phyloP scores from a whole-genome alignment of 2,329 filamentous ascomycete genomes.

The Xylaria hypoxylon region DNA sequence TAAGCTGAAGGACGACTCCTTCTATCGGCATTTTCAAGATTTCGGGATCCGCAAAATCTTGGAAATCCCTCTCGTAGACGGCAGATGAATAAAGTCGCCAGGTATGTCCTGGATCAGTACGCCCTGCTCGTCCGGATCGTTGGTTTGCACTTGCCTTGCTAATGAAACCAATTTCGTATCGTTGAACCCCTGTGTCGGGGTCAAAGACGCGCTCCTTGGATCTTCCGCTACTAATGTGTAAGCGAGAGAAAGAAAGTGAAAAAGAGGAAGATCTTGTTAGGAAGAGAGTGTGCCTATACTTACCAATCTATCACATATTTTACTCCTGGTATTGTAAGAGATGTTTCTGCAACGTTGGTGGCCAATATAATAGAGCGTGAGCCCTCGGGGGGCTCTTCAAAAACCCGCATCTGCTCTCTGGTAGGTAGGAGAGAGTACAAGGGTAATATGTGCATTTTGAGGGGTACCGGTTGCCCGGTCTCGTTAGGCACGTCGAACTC shows the following conservation, averaged over 20 bases:
- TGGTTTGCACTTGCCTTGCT: constrained; percentile 97
- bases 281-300: constrained; percentile 2
- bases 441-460: constrained; percentile 88
- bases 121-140: constrained; percentile 90
- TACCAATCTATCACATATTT: constrained; percentile 80
- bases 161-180: constrained; percentile 95
- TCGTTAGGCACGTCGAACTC: constrained; percentile 77
- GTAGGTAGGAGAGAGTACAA: constrained; percentile 94
- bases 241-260: constrained; percentile 6
- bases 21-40: constrained; percentile 92
- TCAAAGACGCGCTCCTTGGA: constrained; percentile 94
- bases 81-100: constrained; percentile 95
- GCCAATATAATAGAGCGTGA: constrained; percentile 88
- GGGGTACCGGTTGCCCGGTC: constrained; percentile 66
- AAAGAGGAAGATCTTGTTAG: background rate
- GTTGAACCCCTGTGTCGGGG: constrained; percentile 89
- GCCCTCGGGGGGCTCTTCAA: constrained; percentile 84
- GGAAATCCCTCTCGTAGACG: constrained; percentile 90
- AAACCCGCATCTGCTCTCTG: constrained; percentile 89
- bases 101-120: constrained; percentile 95
- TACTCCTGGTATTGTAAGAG: constrained; percentile 91
- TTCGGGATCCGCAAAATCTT: constrained; percentile 87
- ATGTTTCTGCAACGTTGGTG: constrained; percentile 97
- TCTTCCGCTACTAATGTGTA: constrained; percentile 68
- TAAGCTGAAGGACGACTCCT: constrained; percentile 90